Percentiles rank a stretch among this genome's conserved stretches.
phyloP scores from a whole-genome alignment of 352 stramenopile genomes.

The Elongisporangium undulatum region DNA sequence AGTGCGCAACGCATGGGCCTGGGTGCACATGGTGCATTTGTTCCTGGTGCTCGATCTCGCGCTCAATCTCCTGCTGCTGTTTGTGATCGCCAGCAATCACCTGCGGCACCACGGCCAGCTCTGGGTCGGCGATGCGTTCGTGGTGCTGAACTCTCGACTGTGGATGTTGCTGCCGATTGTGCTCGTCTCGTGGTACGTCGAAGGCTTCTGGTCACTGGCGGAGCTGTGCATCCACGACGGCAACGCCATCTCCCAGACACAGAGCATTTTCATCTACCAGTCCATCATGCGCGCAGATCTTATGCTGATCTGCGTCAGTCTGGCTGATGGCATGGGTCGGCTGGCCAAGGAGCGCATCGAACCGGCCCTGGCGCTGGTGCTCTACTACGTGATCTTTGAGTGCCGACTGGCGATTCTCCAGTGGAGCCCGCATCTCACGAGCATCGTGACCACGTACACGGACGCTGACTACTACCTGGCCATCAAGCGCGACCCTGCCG shows the following conservation, averaged over 20 bases:
- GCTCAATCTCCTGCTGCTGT: constrained; percentile 20
- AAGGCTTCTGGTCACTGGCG: constrained; percentile 28
- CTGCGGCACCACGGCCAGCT: constrained; percentile 20
- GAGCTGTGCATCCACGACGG: constrained; percentile 29
- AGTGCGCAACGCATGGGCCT: constrained; percentile 23
- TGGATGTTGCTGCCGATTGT: constrained; percentile 25
- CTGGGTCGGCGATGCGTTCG: constrained; percentile 39
- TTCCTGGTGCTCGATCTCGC: constrained; percentile 25
- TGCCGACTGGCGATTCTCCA: constrained; percentile 6
- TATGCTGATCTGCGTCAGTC: constrained; percentile 18
- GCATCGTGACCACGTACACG: background rate
- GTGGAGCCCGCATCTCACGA: background rate
- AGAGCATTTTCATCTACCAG: constrained; percentile 18
- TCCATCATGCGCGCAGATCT: constrained; percentile 30
- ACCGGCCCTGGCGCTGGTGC: constrained; percentile 20
- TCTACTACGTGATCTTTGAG: constrained; percentile 15
- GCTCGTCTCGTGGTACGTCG: constrained; percentile 23
- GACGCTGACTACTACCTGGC: background rate
- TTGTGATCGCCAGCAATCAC: constrained; percentile 24
- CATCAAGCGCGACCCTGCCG: background rate
- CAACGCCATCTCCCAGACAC: constrained; percentile 8
- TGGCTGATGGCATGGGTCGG: constrained; percentile 17
- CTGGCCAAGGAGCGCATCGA: constrained; percentile 25
- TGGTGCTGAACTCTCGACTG: constrained; percentile 24
- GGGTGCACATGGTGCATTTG: constrained; percentile 35